These are phyloP conservation scores for Trichosporon inkin DNA, from an alignment of 1,284 basidiomycete genomes.

Conservation along the genomic window DNA sequence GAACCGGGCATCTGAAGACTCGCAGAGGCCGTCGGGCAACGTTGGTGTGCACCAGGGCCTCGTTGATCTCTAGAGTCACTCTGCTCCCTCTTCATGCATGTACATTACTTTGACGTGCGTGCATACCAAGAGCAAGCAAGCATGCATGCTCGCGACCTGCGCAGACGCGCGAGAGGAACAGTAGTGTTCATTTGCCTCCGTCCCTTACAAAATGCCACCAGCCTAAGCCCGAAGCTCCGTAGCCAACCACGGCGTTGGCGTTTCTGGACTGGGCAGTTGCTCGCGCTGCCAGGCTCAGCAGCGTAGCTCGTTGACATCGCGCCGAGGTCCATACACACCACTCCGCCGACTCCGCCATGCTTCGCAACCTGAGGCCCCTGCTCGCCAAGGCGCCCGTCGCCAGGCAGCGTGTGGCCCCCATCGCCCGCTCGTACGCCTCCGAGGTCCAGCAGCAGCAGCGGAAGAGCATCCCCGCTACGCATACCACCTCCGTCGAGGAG, in stretches of 20 bases:
- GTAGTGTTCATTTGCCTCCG: not conserved
- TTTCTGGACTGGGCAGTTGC: not conserved
- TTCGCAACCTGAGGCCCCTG: slow-evolving; percentile 42
- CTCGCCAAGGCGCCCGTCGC: slow-evolving; percentile 29
- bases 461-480: slow-evolving; percentile 62
- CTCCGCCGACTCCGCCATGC: slow-evolving; percentile 30
- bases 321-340: slow-evolving; percentile 13
- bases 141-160: no score
- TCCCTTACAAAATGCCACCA: no score
- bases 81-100: not conserved
- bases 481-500: slow-evolving; percentile 50
- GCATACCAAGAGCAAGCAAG: not conserved
- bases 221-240: no score
- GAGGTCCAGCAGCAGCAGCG: slow-evolving; percentile 15
- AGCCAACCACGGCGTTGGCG: no score
- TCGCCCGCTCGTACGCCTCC: slow-evolving; percentile 24
- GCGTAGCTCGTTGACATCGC: slow-evolving; percentile 6
- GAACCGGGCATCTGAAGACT: slow-evolving; percentile 1
- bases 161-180: no score
- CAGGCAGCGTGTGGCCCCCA: slow-evolving; percentile 29
- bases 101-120: not conserved
- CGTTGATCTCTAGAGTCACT: slow-evolving; percentile 32
- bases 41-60: slow-evolving; percentile 39
- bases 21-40: slow-evolving; percentile 15
- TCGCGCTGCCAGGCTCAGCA: not conserved